Evolutionary conservation across 768 basidiomycete genomes (phyloP).

Genomic region (Tylopilus cervinicoccineus): DNA sequence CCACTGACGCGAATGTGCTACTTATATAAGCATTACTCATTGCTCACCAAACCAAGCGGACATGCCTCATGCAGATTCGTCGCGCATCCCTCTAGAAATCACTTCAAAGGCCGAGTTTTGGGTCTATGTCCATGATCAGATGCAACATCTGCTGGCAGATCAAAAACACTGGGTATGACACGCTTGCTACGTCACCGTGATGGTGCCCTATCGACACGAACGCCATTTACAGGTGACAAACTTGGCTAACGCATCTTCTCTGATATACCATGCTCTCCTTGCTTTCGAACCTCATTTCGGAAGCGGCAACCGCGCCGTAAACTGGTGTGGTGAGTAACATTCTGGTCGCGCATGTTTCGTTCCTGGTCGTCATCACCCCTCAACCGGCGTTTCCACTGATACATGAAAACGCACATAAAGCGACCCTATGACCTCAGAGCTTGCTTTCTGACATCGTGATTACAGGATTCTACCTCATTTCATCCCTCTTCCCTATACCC

Average conservation of each 20-base stretch:
- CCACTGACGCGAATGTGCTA: background rate
- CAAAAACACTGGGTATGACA: constrained; percentile 72
- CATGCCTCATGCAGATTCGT: constrained; percentile 86
- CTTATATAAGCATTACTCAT: constrained; percentile 11
- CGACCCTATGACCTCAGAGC: background rate
- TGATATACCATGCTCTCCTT: constrained; percentile 75
- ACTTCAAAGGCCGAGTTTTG: constrained; percentile 77
- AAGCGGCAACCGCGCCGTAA: constrained; percentile 59
- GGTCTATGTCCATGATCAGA: constrained; percentile 64
- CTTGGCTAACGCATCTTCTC: constrained; percentile 75
- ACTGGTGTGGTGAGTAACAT: constrained; percentile 81
- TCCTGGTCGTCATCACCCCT: background rate
- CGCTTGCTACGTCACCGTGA: background rate
- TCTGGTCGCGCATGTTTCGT: background rate
- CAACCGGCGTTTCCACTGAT: background rate
- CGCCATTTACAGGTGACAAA: constrained; percentile 63
- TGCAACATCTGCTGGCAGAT: constrained; percentile 57
- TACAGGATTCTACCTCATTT: constrained; percentile 82
- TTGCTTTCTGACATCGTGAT: constrained; percentile 18
- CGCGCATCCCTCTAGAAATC: constrained; percentile 65
- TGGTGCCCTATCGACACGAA: background rate
- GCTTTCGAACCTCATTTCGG: constrained; percentile 68
- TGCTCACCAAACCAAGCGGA: constrained; percentile 17
- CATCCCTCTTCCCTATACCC: constrained; percentile 56
- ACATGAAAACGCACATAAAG: background rate